Conservation (phyloP, 371 early-diverging fungal species). For the Lichtheimia ramosa region DNA sequence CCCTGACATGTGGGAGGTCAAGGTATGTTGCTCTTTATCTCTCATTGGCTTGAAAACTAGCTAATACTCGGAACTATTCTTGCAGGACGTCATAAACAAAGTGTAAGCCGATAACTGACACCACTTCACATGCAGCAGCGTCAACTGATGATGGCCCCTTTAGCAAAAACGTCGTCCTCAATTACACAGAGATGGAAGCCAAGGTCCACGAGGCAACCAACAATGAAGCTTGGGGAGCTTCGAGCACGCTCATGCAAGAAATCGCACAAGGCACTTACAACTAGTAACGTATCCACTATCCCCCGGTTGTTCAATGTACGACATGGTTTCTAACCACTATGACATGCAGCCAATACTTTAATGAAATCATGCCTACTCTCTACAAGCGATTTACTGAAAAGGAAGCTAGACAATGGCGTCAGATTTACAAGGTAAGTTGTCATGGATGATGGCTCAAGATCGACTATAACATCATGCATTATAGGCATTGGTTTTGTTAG, state of each 20-base stretch:
- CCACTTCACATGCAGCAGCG: not conserved
- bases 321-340: not conserved
- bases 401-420: constrained; percentile 86
- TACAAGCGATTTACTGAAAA: constrained; percentile 86
- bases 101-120: constrained; percentile 38
- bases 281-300: constrained; percentile 61
- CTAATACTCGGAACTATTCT: not conserved
- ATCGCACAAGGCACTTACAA: constrained; percentile 84
- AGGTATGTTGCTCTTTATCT: constrained; percentile 23
- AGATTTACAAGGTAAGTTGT: constrained; percentile 85
- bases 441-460: not conserved
- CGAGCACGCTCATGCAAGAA: constrained; percentile 88
- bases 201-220: constrained; percentile 88
- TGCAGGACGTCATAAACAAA: constrained; percentile 67
- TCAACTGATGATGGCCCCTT: not conserved
- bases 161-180: constrained; percentile 76
- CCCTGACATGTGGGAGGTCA: constrained; percentile 58
- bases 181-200: constrained; percentile 86
- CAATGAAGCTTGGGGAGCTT: constrained; percentile 91
- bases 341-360: constrained; percentile 75
- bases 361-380: constrained; percentile 92
- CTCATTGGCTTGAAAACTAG: not conserved
- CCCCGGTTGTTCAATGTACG: not conserved
- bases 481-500: constrained; percentile 87
- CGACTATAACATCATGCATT: not conserved